Base-by-base conservation (phyloP, 2,329 filamentous ascomycete genomes). In the Balansia obtecta region DNA sequence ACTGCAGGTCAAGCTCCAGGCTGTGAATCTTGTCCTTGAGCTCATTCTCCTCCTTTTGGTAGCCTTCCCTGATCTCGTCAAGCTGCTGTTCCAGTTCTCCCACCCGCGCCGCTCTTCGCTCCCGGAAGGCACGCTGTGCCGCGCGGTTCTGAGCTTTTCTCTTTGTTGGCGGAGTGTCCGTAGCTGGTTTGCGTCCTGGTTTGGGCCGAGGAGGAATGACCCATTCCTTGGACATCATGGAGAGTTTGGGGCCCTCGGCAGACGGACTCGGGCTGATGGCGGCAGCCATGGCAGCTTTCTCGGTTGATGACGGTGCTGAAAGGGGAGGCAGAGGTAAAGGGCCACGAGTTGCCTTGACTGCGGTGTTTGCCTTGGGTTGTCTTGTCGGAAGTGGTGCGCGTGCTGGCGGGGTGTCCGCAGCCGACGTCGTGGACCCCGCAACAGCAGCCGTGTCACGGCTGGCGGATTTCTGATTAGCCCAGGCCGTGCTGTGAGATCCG, bases 141-240 rank as follows among this genome's bases (percentile, higher is more conserved):
- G 88, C 86, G 53, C 93, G 80, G 66, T 97, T 97, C 70, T 97
- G 93, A 1, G 88, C 86, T 72, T 96, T 94, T 57, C 93, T 82
- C 71, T 95, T 95, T 42, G 89, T 95, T 1, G 87, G 86, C 13
- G 90, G 89, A 48, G 90, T 94, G 63, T 96, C 90, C 37, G 88
- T 94, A 45, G 88, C 88, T 3, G 91, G 90, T 74, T 97, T 97
- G 58, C 91, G 82, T 46, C 91, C 91, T 20, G 93, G 91, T 73
- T 90, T 91, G 45, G 87, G 87, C 53, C 87, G 78, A 30, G 87
- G 87, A 22, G 87, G 87, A 43, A 93, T 82, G 22, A 91, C 77
- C 87, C 87, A 93, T 79, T 91, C 85, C 66, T 83, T 90, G 59
- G 79, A 86, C 37, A 86, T 91, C 65, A 90, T 80, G 48, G 75